Evolutionary conservation across 495 filamentous ascomycete genomes (phyloP), one percentile per base, ranked within the genome.

Genomic region (Hypoxylon lenormandii): DNA sequence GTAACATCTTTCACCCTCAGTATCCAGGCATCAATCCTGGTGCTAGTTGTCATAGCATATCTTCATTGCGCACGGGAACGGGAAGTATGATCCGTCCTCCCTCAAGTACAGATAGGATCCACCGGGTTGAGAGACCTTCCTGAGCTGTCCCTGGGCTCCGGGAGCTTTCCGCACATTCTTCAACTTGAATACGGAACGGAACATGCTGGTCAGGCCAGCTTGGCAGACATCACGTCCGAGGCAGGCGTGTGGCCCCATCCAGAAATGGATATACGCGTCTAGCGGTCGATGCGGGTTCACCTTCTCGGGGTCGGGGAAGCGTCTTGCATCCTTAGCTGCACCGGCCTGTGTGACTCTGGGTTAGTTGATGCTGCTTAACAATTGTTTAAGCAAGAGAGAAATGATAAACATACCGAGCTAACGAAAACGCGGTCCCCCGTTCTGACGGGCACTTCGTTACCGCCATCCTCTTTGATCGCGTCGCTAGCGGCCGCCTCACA

Each of bases 11-110:
- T n/a, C n/a, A 46, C 43, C 43, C 43, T 21, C n/a, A n/a, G n/a
- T n/a, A n/a, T n/a, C n/a, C n/a, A n/a, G n/a, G n/a, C n/a, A n/a
- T n/a, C n/a, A 16, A 15, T 18, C 26, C 26, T 18, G 6, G 42
- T 8, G 22, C 46, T 76, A 72, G 6, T 79, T 75, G 66, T 86
- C 84, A 75, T 81, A 86, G 45, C 76, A 77, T 63, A 87, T 77
- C 78, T 82, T 84, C 84, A 87, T 87, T 78, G 85, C 89, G 23
- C 85, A 88, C 0, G 92, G 92, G 82, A 92, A 94, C 5, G 90
- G 84, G 74, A 84, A 91, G 78, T 88, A 88, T 28, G 83, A 82
- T 22, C 89, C 88, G 70, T 96, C 90, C 76, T 91, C 87, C 53
- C 87, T 85, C 80, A 96, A 83, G 68, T 93, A 96, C 22, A 87